Evolutionary conservation across 306 rosid genomes (phyloP), one percentile per base, ranked within the genome.

Genomic region (Amphicarpaea edgeworthii): DNA sequence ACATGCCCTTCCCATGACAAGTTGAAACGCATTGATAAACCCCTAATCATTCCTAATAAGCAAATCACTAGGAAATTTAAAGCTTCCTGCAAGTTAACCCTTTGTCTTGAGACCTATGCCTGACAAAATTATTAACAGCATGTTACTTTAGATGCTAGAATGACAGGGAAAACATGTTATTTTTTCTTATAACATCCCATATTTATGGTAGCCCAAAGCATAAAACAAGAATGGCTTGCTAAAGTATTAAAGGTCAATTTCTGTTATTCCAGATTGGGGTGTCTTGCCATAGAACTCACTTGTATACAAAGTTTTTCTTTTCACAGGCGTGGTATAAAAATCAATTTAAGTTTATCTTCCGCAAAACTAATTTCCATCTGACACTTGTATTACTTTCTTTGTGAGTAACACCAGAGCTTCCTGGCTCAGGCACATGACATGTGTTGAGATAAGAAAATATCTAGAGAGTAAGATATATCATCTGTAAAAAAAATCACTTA

Each of bases 121-220:
- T 21, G 17, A 38, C 32, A n/a, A 47, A 68, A 28, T 43, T 67
- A 68, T 68, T 69, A 69, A 58, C 43, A 42, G 28, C 75, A 68
- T 30, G 12, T 68, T 17, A 69, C 8, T 58, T 32, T 32, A 34
- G 21, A 67, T 54, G 38, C 6, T 67, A 57, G 38, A 45, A 77
- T 57, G 61, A 77, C 19, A 19, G 20, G 11, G 51, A 68, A 77
- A 77, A 46, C 43, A 58, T 45, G 70, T 11, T 68, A 77, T 32
- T 16, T 28, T 40, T 76, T 40, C 50, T 67, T 32, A 43, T 32
- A 17, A 28, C 37, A 65, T 28, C 43, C 53, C 74, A 43, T 55
- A 37, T 30, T 47, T 30, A 23, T 20, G 34, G 71, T 37, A 50
- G 32, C 38, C 47, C 32, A 32, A 57, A 47, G 34, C 53, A 58